phyloP scores from a whole-genome alignment of 805 yeast genomes.

The Yamadazyma paraphyllophila region DNA sequence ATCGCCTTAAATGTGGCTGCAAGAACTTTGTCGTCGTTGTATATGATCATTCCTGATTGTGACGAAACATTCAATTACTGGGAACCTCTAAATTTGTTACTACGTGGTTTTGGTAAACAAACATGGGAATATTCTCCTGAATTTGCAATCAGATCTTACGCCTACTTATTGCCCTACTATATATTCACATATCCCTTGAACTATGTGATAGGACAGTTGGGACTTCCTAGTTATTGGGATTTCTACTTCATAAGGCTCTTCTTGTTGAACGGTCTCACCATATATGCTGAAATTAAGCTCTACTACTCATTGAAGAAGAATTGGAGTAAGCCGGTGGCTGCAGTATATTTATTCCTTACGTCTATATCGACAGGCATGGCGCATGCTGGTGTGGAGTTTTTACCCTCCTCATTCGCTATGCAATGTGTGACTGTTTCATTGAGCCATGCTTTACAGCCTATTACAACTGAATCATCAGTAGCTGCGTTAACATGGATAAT shows the following conservation, averaged over 20 bases:
- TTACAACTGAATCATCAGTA: conserved; percentile 12
- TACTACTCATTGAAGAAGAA: conserved; percentile 37
- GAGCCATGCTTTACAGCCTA: conserved; percentile 29
- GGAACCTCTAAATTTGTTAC: conserved; percentile 83
- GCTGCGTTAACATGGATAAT: conserved; percentile 42
- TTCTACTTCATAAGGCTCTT: conserved; percentile 56
- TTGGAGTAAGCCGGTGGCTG: conserved; percentile 43
- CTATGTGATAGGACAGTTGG: conserved; percentile 12
- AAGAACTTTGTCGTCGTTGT: conserved; percentile 42
- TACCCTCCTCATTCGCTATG: conserved; percentile 79
- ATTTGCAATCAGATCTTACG: conserved; percentile 84
- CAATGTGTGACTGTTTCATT: conserved; percentile 45
- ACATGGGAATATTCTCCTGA: conserved; percentile 97
- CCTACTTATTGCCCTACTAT: conserved; percentile 59
- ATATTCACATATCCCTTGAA: conserved; percentile 23
- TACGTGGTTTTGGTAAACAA: conserved; percentile 84
- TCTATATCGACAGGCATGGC: conserved; percentile 76
- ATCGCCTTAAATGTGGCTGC: conserved; percentile 7
- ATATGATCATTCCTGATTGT: conserved; percentile 81
- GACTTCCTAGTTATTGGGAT: conserved; percentile 23
- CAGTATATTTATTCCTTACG: conserved; percentile 62
- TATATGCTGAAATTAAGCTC: conserved; percentile 53
- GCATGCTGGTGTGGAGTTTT: conserved; percentile 81
- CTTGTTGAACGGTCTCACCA: conserved; percentile 35
- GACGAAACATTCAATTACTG: conserved; percentile 92